Evolutionary conservation across 2,329 filamentous ascomycete species (phyloP).

Genomic region (Pyricularia sp.): DNA sequence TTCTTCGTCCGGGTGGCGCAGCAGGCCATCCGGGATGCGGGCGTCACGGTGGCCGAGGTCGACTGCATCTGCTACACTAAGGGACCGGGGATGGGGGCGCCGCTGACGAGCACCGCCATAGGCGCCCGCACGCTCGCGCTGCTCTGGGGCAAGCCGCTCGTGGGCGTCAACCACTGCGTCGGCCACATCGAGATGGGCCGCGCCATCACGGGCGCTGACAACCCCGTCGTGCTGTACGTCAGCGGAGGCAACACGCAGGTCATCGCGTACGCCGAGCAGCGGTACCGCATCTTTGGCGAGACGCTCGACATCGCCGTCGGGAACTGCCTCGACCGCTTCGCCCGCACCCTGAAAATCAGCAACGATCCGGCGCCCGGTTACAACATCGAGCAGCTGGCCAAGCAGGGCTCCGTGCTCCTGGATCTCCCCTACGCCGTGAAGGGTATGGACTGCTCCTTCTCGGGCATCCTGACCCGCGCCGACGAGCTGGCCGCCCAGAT

Average conservation of each 20-base stretch:
- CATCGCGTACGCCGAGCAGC: conserved; percentile 87
- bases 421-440: conserved; percentile 95
- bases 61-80: conserved; percentile 94
- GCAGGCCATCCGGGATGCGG: conserved; percentile 64
- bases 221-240: conserved; percentile 94
- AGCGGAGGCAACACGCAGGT: conserved; percentile 96
- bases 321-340: conserved; percentile 94
- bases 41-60: conserved; percentile 53
- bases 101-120: conserved; percentile 76
- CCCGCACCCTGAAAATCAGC: conserved; percentile 78
- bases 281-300: conserved; percentile 97
- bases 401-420: conserved; percentile 59
- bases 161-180: conserved; percentile 96
- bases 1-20: conserved; percentile 79
- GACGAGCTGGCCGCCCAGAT: conserved; percentile 71
- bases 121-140: conserved; percentile 70
- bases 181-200: conserved; percentile 99
- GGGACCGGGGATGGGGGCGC: conserved; percentile 94
- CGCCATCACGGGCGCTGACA: conserved; percentile 77
- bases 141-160: conserved; percentile 79
- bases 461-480: conserved; percentile 76
- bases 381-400: conserved; percentile 92
- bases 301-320: conserved; percentile 95
- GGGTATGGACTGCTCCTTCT: conserved; percentile 97
- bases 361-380: conserved; percentile 97